These are phyloP conservation scores for Dioszegia crocea DNA, from an alignment of 768 basidiomycete genomes.

Conservation along the genomic window DNA sequence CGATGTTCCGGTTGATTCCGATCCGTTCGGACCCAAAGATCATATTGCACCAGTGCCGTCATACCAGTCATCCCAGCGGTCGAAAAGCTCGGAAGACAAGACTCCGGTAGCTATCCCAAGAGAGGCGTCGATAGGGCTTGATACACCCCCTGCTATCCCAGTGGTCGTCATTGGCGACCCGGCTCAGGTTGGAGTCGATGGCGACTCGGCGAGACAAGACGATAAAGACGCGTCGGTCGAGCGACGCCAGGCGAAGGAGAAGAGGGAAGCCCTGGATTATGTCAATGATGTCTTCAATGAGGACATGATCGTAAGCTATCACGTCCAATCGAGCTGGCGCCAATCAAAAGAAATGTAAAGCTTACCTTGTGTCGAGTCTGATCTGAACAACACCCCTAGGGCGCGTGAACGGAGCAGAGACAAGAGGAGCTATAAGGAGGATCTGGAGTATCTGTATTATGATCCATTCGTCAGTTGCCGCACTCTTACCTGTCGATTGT, in stretches of 20 bases:
- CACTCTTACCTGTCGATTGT: background rate
- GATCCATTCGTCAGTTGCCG: constrained; percentile 3
- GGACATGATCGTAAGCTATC: background rate
- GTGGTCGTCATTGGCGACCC: no score
- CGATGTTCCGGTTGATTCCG: no score
- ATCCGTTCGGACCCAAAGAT: no score
- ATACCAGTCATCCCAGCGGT: no score
- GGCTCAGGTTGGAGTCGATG: no score
- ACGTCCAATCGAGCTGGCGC: background rate
- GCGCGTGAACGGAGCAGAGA: background rate
- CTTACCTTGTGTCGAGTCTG: constrained; percentile 5
- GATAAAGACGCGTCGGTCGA: no score
- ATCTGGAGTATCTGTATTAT: background rate
- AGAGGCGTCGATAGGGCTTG: background rate
- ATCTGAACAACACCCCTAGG: background rate
- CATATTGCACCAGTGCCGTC: no score
- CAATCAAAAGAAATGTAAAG: background rate
- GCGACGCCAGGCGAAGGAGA: background rate
- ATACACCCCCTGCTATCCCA: background rate
- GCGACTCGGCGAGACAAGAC: no score
- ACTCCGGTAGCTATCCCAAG: background rate
- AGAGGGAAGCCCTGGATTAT: background rate
- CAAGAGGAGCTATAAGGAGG: background rate
- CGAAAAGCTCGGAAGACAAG: no score
- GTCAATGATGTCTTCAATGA: constrained; percentile 1